Evolutionary conservation across 345 rosid genomes (phyloP).

Genomic region (Trapa incisa): DNA sequence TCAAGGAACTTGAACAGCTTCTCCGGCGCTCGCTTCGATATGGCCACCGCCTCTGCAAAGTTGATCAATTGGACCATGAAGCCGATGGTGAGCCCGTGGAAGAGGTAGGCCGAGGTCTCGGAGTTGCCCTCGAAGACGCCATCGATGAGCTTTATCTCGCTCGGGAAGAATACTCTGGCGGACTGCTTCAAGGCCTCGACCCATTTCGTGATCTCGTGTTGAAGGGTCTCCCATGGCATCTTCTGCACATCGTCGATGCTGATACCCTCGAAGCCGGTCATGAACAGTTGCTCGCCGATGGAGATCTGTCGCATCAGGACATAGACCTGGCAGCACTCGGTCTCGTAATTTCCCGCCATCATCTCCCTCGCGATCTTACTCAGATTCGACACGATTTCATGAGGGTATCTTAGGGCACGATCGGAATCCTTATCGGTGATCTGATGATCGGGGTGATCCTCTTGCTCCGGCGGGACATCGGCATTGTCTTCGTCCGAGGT

Average conservation of each 20-base stretch:
- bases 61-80: slow-evolving; percentile 54
- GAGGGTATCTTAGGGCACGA: slow-evolving; percentile 27
- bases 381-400: slow-evolving; percentile 28
- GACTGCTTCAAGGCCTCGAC: slow-evolving; percentile 47
- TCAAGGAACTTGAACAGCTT: slow-evolving; percentile 77
- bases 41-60: slow-evolving; percentile 62
- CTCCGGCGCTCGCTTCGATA: slow-evolving; percentile 53
- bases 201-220: slow-evolving; percentile 66
- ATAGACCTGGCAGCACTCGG: slow-evolving; percentile 59
- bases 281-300: slow-evolving; percentile 37
- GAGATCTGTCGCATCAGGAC: slow-evolving; percentile 38
- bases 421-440: slow-evolving; percentile 3
- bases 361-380: slow-evolving; percentile 46
- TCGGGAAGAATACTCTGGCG: slow-evolving; percentile 33
- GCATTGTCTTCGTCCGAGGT: slow-evolving; percentile 2
- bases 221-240: slow-evolving; percentile 63
- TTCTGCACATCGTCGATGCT: slow-evolving; percentile 79
- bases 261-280: slow-evolving; percentile 52
- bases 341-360: slow-evolving; percentile 55
- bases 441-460: neutral
- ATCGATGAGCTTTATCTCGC: slow-evolving; percentile 41
- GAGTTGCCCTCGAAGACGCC: slow-evolving; percentile 27
- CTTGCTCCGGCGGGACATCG: neutral
- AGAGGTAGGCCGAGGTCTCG: slow-evolving; percentile 23
- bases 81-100: slow-evolving; percentile 36